Base-by-base conservation (phyloP, 176 grass and related monocot genomes). In the Eleusine indica region DNA sequence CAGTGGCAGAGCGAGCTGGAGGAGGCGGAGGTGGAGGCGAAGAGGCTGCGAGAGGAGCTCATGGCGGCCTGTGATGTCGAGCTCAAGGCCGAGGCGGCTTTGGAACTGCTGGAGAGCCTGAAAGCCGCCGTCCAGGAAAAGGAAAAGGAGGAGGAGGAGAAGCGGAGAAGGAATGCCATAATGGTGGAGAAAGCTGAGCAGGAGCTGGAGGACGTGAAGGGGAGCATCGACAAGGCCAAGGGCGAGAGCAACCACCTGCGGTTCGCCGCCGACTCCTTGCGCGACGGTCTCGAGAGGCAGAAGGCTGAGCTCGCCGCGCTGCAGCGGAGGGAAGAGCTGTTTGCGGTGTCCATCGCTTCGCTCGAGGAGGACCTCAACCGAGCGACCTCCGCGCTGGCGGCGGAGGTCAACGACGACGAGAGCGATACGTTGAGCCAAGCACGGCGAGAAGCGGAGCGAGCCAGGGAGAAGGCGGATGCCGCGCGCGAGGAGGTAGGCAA, bases 1-100 rank as follows among this genome's bases (percentile, higher is more conserved):
- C 81, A 21, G 30, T 90, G 89, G 89, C 89, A 92, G 70, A 84
- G 51, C 7, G 87, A 96, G 66, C 40, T 94, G 73, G 87, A 94
- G 80, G 70, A 83, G 22, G 83, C 81, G 8, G 83, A 90, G 51
- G 66, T 49, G 8, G 89, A 99, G 67, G 70, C 77, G 32, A 68
- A 29, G 39, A 69, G 63, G 70, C 60, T 99, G 5, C 47, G 70
- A 12, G 87, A 74, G 14, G 35, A 91, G 62, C 68, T 92, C 10
- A 9, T 66, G 28, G 58, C 67, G 61, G 85, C 73, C 14, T 66
- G 82, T 10, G 85, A 95, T 6, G 57, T 98, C 8, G 77, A 98
- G 62, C 80, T 38, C 6, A 89, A 92, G 56, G 43, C 85, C 28
- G 89, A 76, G 21, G 64, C 76, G 9, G 79, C 91, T 64, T 93